A percentile compares a stretch with the other conserved stretches of the same genome.
These are phyloP conservation scores for Trypanosoma lewisi DNA, from an alignment of 208 protist genomes.

Conservation along the genomic window DNA sequence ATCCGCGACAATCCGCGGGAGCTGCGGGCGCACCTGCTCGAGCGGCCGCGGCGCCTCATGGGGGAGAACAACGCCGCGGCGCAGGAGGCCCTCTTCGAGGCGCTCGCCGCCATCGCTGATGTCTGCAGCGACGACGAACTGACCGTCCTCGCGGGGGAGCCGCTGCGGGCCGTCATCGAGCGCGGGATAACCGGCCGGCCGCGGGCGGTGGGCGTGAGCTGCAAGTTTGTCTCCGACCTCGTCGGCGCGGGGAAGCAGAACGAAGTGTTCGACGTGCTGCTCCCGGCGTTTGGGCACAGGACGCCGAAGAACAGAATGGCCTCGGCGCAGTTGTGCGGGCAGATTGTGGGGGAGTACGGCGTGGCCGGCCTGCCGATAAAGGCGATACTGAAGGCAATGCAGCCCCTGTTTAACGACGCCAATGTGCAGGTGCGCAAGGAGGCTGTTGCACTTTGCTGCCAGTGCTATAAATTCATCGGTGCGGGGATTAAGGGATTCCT, in stretches of 20 bases:
- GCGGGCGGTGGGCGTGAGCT: constrained; percentile 46
- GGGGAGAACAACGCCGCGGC: constrained; percentile 60
- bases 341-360: constrained; percentile 70
- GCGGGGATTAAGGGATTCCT: constrained; percentile 65
- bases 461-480: constrained; percentile 85
- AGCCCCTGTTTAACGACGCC: constrained; percentile 80
- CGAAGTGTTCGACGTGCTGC: constrained; percentile 49
- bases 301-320: constrained; percentile 63
- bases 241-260: constrained; percentile 44
- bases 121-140: constrained; percentile 41
- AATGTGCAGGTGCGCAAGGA: constrained; percentile 79
- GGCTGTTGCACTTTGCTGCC: constrained; percentile 61
- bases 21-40: constrained; percentile 36
- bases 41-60: constrained; percentile 32
- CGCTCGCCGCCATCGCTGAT: constrained; percentile 35
- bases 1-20: constrained; percentile 32
- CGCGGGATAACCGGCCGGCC: constrained; percentile 82
- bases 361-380: constrained; percentile 59
- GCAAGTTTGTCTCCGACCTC: constrained; percentile 44
- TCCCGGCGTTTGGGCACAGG: constrained; percentile 54
- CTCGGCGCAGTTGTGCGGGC: constrained; percentile 45
- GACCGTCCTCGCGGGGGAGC: constrained; percentile 31
- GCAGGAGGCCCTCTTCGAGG: constrained; percentile 68
- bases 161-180: constrained; percentile 47
- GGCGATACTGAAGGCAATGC: constrained; percentile 69